These are phyloP conservation scores for Otatea glauca DNA, from an alignment of 176 grass and related monocot species.

Conservation along the genomic window DNA sequence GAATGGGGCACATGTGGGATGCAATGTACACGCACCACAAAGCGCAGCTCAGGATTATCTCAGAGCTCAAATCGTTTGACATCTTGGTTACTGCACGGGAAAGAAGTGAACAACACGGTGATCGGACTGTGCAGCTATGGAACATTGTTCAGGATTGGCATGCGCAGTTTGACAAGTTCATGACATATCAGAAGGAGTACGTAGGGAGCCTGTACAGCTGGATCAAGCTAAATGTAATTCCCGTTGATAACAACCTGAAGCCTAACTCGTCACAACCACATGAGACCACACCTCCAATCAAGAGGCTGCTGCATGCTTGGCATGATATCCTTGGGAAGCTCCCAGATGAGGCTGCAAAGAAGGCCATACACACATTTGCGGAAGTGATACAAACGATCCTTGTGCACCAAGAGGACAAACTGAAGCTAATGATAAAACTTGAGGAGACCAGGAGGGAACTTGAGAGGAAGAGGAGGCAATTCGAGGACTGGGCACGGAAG, in stretches of 20 bases:
- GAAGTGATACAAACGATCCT: constrained; percentile 69
- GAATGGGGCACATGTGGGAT: constrained; percentile 79
- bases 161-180: constrained; percentile 60
- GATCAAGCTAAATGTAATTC: constrained; percentile 73
- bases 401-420: constrained; percentile 61
- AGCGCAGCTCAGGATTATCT: constrained; percentile 56
- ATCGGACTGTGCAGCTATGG: constrained; percentile 59
- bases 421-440: constrained; percentile 57
- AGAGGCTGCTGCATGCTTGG: constrained; percentile 69
- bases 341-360: constrained; percentile 45
- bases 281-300: constrained; percentile 63
- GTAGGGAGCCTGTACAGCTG: constrained; percentile 63
- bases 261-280: constrained; percentile 49
- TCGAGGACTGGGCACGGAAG: constrained; percentile 65
- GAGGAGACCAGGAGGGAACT: constrained; percentile 53
- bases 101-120: constrained; percentile 68
- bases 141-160: constrained; percentile 65
- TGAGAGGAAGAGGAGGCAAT: constrained; percentile 64
- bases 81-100: constrained; percentile 46
- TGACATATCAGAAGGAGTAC: constrained; percentile 61
- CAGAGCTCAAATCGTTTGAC: constrained; percentile 58
- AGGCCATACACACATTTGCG: constrained; percentile 56
- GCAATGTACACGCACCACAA: constrained; percentile 58
- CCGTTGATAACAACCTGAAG: constrained; percentile 66
- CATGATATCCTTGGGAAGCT: constrained; percentile 64